phyloP scores from a whole-genome alignment of 192 early-diverging fungal species.

The Dispira simplex region DNA sequence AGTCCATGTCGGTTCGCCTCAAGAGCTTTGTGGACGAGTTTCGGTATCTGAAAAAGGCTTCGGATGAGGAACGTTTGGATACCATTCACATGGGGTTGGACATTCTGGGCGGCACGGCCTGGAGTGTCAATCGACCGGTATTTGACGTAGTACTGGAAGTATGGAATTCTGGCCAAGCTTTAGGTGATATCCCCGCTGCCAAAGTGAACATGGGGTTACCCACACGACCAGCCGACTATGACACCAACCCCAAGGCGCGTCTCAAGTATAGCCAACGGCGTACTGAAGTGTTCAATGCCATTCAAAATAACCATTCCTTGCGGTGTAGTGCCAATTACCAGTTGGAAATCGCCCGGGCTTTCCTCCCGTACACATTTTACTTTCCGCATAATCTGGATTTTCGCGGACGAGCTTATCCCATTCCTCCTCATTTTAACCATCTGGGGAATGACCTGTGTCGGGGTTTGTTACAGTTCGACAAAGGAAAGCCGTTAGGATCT shows the following conservation, averaged over 20 bases:
- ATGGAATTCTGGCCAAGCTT: slow-evolving; percentile 70
- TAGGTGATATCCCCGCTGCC: slow-evolving; percentile 60
- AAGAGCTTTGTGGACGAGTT: slow-evolving; percentile 51
- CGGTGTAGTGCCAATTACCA: slow-evolving; percentile 91
- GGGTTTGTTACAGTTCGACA: slow-evolving; percentile 75
- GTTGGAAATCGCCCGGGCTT: slow-evolving; percentile 84
- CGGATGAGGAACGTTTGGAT: slow-evolving; percentile 50
- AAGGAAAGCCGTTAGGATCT: slow-evolving; percentile 60
- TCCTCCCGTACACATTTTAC: slow-evolving; percentile 75
- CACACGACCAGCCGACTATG: slow-evolving; percentile 42
- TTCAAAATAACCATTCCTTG: slow-evolving; percentile 65
- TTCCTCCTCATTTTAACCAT: slow-evolving; percentile 91
- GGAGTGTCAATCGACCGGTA: slow-evolving; percentile 75
- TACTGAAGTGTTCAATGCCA: slow-evolving; percentile 37
- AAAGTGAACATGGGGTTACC: slow-evolving; percentile 28
- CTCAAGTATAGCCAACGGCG: slow-evolving; percentile 34
- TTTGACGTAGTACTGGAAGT: slow-evolving; percentile 62
- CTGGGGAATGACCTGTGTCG: slow-evolving; percentile 93
- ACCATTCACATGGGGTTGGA: slow-evolving; percentile 63
- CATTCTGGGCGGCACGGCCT: slow-evolving; percentile 72
- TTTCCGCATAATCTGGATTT: slow-evolving; percentile 98
- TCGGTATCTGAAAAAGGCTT: slow-evolving; percentile 64
- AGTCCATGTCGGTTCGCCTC: slow-evolving; percentile 61
- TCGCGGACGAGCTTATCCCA: slow-evolving; percentile 93
- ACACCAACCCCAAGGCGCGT: slow-evolving; percentile 38